Evolutionary conservation across 2,329 filamentous ascomycete genomes (phyloP).

Genomic region (Mycosphaerella arachidis): DNA sequence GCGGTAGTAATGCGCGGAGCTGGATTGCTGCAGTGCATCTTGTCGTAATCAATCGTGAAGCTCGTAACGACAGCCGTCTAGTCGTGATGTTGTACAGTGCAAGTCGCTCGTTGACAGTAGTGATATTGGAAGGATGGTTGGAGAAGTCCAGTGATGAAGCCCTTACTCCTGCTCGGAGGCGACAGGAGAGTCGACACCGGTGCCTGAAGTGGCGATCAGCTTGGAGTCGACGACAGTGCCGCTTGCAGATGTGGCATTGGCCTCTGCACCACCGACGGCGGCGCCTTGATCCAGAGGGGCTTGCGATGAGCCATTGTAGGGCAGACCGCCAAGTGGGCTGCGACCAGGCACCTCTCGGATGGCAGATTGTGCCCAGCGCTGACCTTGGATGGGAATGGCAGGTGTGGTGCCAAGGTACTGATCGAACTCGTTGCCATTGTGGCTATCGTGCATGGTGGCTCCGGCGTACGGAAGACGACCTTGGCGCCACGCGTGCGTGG

Average conservation of each 20-base stretch:
- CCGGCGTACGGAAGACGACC: constrained; percentile 28
- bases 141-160: constrained; percentile 1
- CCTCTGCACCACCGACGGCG: constrained; percentile 17
- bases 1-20: constrained; percentile 19
- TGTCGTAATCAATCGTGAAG: constrained; percentile 24
- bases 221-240: neutral
- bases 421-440: constrained; percentile 35
- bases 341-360: constrained; percentile 21
- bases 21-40: constrained; percentile 15
- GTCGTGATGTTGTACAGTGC: constrained; percentile 25
- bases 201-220: neutral
- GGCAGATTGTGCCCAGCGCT: constrained; percentile 34
- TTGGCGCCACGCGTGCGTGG: constrained; percentile 32
- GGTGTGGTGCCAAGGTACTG: constrained; percentile 32
- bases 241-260: constrained; percentile 2
- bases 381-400: constrained; percentile 31
- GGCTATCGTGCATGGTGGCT: constrained; percentile 18
- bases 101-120: constrained; percentile 22
- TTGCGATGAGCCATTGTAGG: constrained; percentile 25
- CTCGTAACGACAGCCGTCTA: constrained; percentile 24
- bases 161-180: constrained; percentile 22
- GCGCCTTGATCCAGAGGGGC: constrained; percentile 24
- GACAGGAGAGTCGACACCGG: constrained; percentile 14
- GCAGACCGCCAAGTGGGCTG: constrained; percentile 24
- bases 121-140: constrained; percentile 13